Evolutionary conservation across 1,284 basidiomycete genomes (phyloP).

Genomic region (Ceratobasidium sp.): DNA sequence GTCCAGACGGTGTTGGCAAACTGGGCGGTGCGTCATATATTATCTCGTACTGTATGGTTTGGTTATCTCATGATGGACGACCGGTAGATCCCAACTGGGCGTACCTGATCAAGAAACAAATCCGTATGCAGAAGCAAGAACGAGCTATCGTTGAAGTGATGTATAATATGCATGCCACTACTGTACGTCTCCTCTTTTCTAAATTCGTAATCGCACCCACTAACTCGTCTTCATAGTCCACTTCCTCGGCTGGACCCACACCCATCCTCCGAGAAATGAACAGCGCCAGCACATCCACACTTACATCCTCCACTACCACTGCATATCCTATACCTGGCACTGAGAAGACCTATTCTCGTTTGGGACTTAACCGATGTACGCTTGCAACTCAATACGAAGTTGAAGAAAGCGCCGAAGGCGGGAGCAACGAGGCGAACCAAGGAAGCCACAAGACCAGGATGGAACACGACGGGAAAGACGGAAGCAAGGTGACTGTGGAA

Average conservation of each 20-base stretch:
- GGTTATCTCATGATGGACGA: conserved; percentile 10
- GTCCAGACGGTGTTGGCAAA: conserved; percentile 90
- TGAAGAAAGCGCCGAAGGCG: not conserved
- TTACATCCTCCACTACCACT: conserved; percentile 54
- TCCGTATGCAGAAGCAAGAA: conserved; percentile 78
- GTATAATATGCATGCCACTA: conserved; percentile 43
- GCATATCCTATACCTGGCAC: conserved; percentile 68
- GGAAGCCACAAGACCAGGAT: not conserved
- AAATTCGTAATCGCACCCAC: too few relatives aligned
- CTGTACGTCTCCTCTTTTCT: conserved; percentile 30
- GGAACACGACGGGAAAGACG: conserved; percentile 5
- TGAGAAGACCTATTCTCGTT: conserved; percentile 59
- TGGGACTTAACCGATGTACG: not conserved
- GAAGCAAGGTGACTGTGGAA: conserved; percentile 28
- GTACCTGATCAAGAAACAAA: conserved; percentile 84
- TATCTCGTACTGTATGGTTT: conserved; percentile 3
- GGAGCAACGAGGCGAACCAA: not conserved
- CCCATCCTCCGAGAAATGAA: conserved; percentile 83
- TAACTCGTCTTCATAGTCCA: conserved; percentile 43
- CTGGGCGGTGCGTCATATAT: conserved; percentile 74
- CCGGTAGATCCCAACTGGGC: conserved; percentile 87
- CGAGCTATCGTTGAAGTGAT: conserved; percentile 81
- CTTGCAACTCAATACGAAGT: conserved; percentile 30
- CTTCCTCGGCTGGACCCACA: conserved; percentile 46
- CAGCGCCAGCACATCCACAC: conserved; percentile 66